These are phyloP conservation scores for Eimeria mitis DNA, from an alignment of 169 alveolate genomes.

Conservation along the genomic window DNA sequence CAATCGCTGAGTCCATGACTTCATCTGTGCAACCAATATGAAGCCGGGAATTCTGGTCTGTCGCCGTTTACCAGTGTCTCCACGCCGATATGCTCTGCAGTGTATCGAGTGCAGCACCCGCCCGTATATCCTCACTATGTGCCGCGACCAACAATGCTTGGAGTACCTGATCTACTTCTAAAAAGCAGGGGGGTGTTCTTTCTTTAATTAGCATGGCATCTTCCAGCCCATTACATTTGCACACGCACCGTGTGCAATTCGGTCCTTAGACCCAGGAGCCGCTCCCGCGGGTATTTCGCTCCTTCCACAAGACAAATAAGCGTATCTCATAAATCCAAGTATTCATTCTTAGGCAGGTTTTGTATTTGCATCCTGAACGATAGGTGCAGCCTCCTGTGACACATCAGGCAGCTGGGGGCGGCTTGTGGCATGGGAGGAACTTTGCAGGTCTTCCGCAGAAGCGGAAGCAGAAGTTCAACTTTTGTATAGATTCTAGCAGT, in stretches of 20 bases:
- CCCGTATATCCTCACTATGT: background rate
- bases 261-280: background rate
- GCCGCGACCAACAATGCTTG: background rate
- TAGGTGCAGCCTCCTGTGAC: background rate
- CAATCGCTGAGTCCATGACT: background rate
- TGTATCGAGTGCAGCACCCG: background rate
- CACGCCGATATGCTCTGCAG: background rate
- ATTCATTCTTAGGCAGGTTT: background rate
- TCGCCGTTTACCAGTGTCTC: background rate
- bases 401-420: background rate
- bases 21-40: background rate
- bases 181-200: background rate
- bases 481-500: background rate
- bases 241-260: background rate
- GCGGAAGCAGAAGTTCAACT: too few relatives aligned
- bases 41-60: background rate
- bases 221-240: background rate
- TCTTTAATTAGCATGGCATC: background rate
- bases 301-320: background rate
- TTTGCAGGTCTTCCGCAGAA: background rate
- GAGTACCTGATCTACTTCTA: background rate
- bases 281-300: background rate
- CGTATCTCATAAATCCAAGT: background rate
- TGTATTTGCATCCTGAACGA: background rate
- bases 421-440: background rate